Evolutionary conservation across 257 asterid genomes (phyloP).

Genomic region (Plectranthus barbatus): DNA sequence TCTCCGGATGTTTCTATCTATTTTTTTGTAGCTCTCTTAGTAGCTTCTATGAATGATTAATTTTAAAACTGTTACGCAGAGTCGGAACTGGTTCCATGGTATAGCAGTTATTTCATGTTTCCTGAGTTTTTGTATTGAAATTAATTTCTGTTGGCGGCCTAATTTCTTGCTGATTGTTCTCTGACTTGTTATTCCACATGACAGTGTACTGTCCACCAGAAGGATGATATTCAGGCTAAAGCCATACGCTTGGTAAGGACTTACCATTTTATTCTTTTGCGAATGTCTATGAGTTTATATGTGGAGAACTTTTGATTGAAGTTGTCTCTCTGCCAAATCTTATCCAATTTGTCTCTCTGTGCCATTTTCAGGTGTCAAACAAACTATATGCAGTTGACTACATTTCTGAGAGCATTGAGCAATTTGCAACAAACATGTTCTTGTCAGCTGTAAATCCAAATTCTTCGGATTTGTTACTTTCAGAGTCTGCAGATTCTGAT

Average conservation of each 20-base stretch:
- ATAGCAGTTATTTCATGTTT: neutral
- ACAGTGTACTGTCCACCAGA: slow-evolving; percentile 88
- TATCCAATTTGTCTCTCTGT: slow-evolving; percentile 14
- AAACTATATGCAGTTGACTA: slow-evolving; percentile 58
- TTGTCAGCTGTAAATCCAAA: slow-evolving; percentile 58
- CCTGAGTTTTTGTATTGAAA: neutral
- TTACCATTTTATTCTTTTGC: slow-evolving; percentile 11
- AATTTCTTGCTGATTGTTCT: slow-evolving; percentile 7
- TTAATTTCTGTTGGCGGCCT: neutral
- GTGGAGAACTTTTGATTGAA: neutral
- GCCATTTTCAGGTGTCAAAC: slow-evolving; percentile 71
- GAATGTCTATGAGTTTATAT: neutral
- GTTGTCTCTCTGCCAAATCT: slow-evolving; percentile 11
- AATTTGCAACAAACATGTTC: slow-evolving; percentile 68
- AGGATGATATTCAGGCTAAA: slow-evolving; percentile 85
- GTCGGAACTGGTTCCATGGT: neutral
- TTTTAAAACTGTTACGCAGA: too few relatives aligned
- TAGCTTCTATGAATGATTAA: too few relatives aligned
- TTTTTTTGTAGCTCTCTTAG: too few relatives aligned
- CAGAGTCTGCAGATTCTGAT: slow-evolving; percentile 36
- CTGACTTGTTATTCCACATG: slow-evolving; percentile 24
- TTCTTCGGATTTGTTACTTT: slow-evolving; percentile 40
- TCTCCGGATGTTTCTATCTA: neutral
- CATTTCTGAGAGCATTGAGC: slow-evolving; percentile 70
- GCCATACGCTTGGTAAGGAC: slow-evolving; percentile 83